Evolutionary conservation across 176 grass and related monocot genomes (phyloP).

Genomic region (Cymbopogon citratus): DNA sequence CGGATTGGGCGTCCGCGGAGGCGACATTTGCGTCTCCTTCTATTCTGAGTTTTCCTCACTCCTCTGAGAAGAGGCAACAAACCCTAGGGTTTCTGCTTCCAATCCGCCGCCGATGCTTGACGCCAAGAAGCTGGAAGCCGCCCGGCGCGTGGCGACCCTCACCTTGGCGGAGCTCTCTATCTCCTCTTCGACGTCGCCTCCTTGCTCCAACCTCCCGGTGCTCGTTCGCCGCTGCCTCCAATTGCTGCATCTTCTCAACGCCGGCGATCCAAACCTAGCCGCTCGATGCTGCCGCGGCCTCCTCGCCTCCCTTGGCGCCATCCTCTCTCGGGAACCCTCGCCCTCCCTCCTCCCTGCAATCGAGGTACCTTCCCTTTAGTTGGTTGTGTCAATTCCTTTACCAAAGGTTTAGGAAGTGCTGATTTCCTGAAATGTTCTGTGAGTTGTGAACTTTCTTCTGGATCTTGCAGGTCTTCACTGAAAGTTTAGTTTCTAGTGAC

Average conservation of each 20-base stretch:
- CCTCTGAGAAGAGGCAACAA: neutral
- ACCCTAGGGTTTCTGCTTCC: neutral
- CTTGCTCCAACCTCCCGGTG: neutral
- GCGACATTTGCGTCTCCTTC: neutral
- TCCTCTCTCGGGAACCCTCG: conserved; percentile 16
- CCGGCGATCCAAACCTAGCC: neutral
- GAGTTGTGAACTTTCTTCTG: neutral
- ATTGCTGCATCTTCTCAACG: neutral
- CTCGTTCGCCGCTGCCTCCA: conserved; percentile 18
- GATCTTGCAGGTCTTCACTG: conserved; percentile 23
- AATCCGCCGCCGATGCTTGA: neutral
- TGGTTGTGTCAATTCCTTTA: neutral
- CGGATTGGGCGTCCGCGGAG: neutral
- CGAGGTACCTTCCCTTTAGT: conserved; percentile 25
- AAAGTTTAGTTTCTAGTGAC: neutral
- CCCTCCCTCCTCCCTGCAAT: conserved; percentile 22
- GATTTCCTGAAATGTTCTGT: neutral
- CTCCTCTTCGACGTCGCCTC: neutral
- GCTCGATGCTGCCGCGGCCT: neutral
- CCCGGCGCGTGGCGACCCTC: neutral
- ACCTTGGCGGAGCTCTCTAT: neutral
- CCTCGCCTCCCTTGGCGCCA: neutral
- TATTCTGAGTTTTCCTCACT: too few relatives aligned
- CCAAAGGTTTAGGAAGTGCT: neutral
- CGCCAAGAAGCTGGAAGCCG: neutral